phyloP scores from a whole-genome alignment of 495 filamentous ascomycete genomes.

The Penicillium odoratum region DNA sequence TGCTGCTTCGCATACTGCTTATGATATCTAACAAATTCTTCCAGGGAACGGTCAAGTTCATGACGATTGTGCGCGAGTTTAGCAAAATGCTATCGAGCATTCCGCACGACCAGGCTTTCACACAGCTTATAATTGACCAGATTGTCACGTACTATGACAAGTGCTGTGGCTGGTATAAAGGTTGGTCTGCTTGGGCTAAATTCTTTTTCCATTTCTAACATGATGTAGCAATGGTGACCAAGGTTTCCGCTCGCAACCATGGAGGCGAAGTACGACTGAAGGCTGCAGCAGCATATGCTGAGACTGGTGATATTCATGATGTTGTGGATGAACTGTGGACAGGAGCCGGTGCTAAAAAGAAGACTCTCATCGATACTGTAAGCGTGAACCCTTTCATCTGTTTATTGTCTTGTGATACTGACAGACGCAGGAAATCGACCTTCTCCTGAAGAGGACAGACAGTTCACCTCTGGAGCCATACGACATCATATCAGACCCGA shows the following conservation, averaged over 20 bases:
- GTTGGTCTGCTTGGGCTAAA: slow-evolving; percentile 28
- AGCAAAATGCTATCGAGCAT: slow-evolving; percentile 94
- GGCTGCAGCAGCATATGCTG: slow-evolving; percentile 70
- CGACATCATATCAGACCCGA: slow-evolving; percentile 87
- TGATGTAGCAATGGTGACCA: slow-evolving; percentile 42
- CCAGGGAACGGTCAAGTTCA: slow-evolving; percentile 82
- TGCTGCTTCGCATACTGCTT: not conserved
- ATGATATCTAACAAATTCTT: slow-evolving; percentile 8
- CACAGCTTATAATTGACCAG: slow-evolving; percentile 82
- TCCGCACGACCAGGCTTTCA: slow-evolving; percentile 95
- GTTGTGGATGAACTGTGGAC: slow-evolving; percentile 63
- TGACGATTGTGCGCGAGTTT: slow-evolving; percentile 80
- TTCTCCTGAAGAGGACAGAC: slow-evolving; percentile 65
- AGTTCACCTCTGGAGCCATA: slow-evolving; percentile 63
- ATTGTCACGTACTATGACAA: slow-evolving; percentile 89
- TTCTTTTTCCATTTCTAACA: not conserved
- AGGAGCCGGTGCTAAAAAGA: slow-evolving; percentile 30
- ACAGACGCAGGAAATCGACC: slow-evolving; percentile 57
- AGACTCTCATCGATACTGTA: slow-evolving; percentile 46
- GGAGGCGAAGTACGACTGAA: slow-evolving; percentile 55
- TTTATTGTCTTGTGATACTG: not conserved
- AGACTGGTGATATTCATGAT: slow-evolving; percentile 66
- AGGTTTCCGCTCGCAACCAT: slow-evolving; percentile 37
- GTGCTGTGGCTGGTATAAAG: slow-evolving; percentile 87
- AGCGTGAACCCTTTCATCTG: not conserved